These are phyloP conservation scores for Solanum piurae DNA, from an alignment of 257 asterid species.

Conservation along the genomic window DNA sequence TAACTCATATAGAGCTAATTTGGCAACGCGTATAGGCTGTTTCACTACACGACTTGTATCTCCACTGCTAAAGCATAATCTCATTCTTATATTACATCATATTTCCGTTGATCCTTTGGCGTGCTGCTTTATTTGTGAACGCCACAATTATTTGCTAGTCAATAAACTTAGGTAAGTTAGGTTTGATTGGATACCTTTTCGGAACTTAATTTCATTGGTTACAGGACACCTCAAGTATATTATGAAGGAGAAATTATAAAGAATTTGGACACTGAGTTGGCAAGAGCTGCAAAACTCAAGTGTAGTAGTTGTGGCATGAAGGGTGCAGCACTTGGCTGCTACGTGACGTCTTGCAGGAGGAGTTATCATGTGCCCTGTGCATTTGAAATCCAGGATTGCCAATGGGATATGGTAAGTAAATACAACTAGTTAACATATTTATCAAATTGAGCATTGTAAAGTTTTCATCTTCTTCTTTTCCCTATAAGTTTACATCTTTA, in stretches of 20 bases:
- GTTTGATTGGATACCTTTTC: background rate
- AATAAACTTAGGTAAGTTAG: background rate
- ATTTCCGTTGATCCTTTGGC: background rate
- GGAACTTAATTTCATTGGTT: background rate
- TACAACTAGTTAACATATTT: background rate
- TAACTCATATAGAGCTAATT: background rate
- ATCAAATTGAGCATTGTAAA: background rate
- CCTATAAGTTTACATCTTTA: background rate
- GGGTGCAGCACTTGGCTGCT: constrained; percentile 98
- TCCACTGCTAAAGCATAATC: background rate
- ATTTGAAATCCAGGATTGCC: constrained; percentile 46
- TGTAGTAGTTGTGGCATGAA: constrained; percentile 79
- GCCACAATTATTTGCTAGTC: background rate
- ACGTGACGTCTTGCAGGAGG: constrained; percentile 63
- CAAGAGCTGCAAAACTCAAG: constrained; percentile 87
- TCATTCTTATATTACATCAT: background rate
- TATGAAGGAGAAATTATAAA: constrained; percentile 50
- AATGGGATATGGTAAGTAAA: constrained; percentile 75
- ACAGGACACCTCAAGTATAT: constrained; percentile 85
- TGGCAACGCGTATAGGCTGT: background rate
- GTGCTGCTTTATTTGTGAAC: background rate
- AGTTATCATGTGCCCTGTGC: constrained; percentile 95
- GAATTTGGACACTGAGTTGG: constrained; percentile 74
- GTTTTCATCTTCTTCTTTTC: background rate
- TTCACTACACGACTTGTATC: background rate